phyloP scores from a whole-genome alignment of 2,329 filamentous ascomycete species.

The Penicillium thymicola region DNA sequence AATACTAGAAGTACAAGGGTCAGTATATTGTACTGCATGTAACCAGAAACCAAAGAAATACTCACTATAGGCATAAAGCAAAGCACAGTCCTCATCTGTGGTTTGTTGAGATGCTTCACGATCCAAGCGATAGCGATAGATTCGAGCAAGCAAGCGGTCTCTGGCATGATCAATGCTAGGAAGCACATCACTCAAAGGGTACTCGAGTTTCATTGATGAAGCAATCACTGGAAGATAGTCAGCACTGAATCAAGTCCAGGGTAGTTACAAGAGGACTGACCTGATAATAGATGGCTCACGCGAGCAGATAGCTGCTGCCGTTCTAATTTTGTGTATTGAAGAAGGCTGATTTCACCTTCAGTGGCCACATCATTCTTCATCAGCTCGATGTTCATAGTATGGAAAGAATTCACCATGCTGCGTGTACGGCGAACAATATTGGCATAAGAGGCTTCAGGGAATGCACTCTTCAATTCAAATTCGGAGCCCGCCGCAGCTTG shows the following conservation, averaged over 20 bases:
- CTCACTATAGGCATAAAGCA: conserved; percentile 85
- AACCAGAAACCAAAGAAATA: conserved; percentile 11
- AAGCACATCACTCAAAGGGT: conserved; percentile 83
- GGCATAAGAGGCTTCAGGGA: conserved; percentile 69
- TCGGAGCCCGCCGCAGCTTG: conserved; percentile 73
- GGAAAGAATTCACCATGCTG: conserved; percentile 86
- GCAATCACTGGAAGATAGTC: conserved; percentile 69
- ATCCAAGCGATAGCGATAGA: conserved; percentile 79
- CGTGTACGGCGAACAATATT: conserved; percentile 76
- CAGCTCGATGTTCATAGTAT: conserved; percentile 92
- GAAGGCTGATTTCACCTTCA: conserved; percentile 74
- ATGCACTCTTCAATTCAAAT: conserved; percentile 83
- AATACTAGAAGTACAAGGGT: conserved; percentile 45
- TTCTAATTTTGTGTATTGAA: conserved; percentile 76
- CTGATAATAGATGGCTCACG: conserved; percentile 79
- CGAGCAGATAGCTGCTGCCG: conserved; percentile 77
- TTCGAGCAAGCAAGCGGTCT: conserved; percentile 78
- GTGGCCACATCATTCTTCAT: conserved; percentile 72
- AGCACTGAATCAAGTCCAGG: not conserved
- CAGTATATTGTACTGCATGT: not conserved
- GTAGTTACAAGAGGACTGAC: conserved; percentile 34
- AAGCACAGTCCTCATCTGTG: conserved; percentile 69
- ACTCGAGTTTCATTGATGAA: conserved; percentile 89
- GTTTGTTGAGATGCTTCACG: conserved; percentile 49
- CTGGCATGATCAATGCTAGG: conserved; percentile 77